These are phyloP conservation scores for Epichloe sibirici DNA, from an alignment of 2,329 filamentous ascomycete genomes.

Conservation along the genomic window DNA sequence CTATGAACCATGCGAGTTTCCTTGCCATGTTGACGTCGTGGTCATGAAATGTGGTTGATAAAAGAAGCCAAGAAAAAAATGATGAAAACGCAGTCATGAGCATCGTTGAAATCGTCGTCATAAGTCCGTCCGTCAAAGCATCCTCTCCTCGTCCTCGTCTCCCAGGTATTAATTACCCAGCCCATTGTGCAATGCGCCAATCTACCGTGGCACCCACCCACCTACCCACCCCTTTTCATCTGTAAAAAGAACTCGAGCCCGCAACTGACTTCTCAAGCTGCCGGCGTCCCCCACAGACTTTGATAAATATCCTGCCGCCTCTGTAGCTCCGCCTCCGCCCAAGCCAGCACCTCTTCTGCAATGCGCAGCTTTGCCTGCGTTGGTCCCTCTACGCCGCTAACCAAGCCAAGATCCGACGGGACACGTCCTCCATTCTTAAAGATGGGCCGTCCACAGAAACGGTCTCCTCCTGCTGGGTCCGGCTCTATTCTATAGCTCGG, in stretches of 20 bases:
- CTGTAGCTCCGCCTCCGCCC: constrained; percentile 18
- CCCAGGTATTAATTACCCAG: no score
- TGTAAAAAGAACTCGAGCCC: no score
- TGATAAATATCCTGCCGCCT: constrained; percentile 4
- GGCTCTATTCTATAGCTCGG: constrained; percentile 23
- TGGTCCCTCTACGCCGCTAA: constrained; percentile 22
- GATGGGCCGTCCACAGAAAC: constrained; percentile 25
- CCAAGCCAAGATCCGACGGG: constrained; percentile 20
- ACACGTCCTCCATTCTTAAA: constrained; percentile 20
- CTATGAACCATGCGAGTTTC: no score
- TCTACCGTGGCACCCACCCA: no score
- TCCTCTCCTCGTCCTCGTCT: no score
- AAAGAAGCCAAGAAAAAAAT: no score
- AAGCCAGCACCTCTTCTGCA: constrained; percentile 26
- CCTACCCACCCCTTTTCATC: no score
- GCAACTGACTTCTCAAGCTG: not conserved
- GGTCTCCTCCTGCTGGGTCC: constrained; percentile 10
- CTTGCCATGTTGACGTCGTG: no score
- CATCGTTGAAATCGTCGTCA: not conserved
- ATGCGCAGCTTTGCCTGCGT: constrained; percentile 25
- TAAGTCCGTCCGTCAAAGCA: not conserved
- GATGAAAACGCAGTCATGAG: not conserved
- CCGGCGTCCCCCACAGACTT: constrained; percentile 1
- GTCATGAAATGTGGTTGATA: no score
- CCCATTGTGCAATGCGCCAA: no score